Base-by-base conservation (phyloP, 2,329 filamentous ascomycete species). In the Rhytidhysteron rufulum region DNA sequence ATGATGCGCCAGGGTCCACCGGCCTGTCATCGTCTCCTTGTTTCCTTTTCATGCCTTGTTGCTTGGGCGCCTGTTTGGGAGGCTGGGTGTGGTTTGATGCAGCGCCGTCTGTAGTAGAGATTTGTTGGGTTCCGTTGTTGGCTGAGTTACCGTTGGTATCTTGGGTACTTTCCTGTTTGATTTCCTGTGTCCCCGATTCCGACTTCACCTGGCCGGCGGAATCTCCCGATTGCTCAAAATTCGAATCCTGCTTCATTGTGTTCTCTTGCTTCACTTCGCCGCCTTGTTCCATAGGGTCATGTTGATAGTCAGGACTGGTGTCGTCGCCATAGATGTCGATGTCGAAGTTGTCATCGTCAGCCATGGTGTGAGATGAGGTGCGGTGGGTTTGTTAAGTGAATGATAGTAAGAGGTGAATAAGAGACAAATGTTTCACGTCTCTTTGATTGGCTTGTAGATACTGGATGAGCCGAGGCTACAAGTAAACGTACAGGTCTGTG, bases 291-390 rank as follows among this genome's bases (percentile, higher is more conserved):
- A 45, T 37, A 38, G 24, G 44, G 15, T 57, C 42, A 24, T 62
- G 58, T 44, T 57, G 52, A 42, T 54, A 60, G 36, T 58, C 49
- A 18, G 62, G 53, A 22, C 54, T 49, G 24, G 57, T 65, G 38
- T 80, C 78, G 55, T 83, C 79, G 48, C 80, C 80, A 58, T 83
- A 83, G 67, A 84, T 82, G 62, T 84, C 80, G 71, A 84, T 82
- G 54, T 84, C 80, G 71, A 83, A 83, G 58, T 81, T 82, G 65
- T 83, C 80, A 66, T 83, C 80, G 61, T 82, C 79, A 57, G 77
- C 71, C 61, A 68, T 69, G 24, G 7, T 38, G 37, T 58, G 41
- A 42, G 36, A 32, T 58, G 54, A 53, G 54, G 49, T 49, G 31
- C 24, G 24, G 24, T 45, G 31, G 20, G 18, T 45, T n/a, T n/a